Base-by-base conservation (phyloP, 2,329 filamentous ascomycete species). In the Cytospora chrysosperma region DNA sequence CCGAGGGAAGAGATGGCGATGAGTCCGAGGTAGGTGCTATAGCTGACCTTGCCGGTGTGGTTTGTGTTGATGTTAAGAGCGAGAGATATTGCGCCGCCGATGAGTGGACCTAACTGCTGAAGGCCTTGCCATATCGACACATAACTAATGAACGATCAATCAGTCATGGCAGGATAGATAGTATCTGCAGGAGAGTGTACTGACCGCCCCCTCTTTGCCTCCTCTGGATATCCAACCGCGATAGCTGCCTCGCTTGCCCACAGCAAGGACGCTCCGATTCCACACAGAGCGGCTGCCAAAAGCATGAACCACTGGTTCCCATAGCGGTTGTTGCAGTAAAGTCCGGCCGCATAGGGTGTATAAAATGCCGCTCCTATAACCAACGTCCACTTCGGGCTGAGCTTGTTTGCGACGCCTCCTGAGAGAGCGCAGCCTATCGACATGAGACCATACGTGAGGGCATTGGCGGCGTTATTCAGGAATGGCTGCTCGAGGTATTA, bases 211-310 rank as follows among this genome's bases (percentile, higher is more conserved):
- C 83, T 79, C 28, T 87, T 86, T 40, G 80, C 80, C 0, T 86
- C 83, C 66, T 88, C 86, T 0, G 87, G 86, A 68, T 89, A 90
- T 0, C 82, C 79, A 2, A 89, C 79, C 0, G 85, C 85, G 62
- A 90, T 87, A 0, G 88, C 87, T 1, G 84, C 86, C 75, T 90
- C 88, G 0, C 85, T 84, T 74, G 84, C 84, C 88, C 88, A 90
- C 74, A 89, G 89, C 2, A 89, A 78, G 0, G 87, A 87, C 0
- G 87, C 87, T 0, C 82, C 84, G 24, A 88, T 76, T 21, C 87
- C 87, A 70, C 85, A 89, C 1, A 85, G 76, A 0, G 84, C 85
- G 12, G 84, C 85, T 2, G 86, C 87, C 34, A 90, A 76, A 8
- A 88, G 77, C 17, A 88, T 81, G 43, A 89, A 80, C 87, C 87